Evolutionary conservation across 108 stramenopile species (phyloP).

Genomic region (Cylindrotheca fusiformis): DNA sequence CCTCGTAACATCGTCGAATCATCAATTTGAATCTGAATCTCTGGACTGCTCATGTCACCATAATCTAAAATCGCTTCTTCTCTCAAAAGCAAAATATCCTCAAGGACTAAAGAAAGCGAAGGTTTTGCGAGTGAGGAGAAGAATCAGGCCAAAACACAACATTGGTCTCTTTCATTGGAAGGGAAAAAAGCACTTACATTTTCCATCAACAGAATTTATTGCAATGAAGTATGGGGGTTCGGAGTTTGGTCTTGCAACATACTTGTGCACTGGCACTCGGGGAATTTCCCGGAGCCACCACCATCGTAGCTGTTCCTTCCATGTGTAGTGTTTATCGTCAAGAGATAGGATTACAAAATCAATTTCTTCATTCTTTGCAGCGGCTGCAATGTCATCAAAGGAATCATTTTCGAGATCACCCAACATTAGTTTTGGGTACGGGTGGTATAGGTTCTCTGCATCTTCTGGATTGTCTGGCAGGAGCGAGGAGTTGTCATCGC

Average conservation of each 20-base stretch:
- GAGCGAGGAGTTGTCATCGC: too few relatives aligned
- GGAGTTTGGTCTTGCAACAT: not conserved
- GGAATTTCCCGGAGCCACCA: conserved; percentile 17
- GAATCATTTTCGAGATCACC: conserved; percentile 2
- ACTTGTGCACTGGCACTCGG: conserved; percentile 2
- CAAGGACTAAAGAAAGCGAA: not conserved
- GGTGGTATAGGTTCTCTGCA: not conserved
- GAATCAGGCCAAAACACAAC: too few relatives aligned
- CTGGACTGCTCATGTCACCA: not conserved
- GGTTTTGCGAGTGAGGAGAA: not conserved
- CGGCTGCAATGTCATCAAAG: conserved; percentile 2
- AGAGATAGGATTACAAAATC: conserved; percentile 11
- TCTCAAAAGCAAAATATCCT: not conserved
- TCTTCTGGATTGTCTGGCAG: not conserved
- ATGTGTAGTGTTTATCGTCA: not conserved
- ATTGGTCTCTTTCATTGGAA: too few relatives aligned
- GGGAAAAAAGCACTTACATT: too few relatives aligned
- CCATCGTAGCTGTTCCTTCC: conserved; percentile 6
- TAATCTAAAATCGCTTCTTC: not conserved
- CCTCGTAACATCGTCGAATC: conserved; percentile 1
- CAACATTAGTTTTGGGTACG: conserved; percentile 2
- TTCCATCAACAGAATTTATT: conserved; percentile 4
- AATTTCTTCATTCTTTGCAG: not conserved
- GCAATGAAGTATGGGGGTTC: not conserved
- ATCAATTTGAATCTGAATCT: conserved; percentile 12